These are phyloP conservation scores for Solanum sparsipilum DNA, from an alignment of 257 asterid genomes.

Conservation along the genomic window DNA sequence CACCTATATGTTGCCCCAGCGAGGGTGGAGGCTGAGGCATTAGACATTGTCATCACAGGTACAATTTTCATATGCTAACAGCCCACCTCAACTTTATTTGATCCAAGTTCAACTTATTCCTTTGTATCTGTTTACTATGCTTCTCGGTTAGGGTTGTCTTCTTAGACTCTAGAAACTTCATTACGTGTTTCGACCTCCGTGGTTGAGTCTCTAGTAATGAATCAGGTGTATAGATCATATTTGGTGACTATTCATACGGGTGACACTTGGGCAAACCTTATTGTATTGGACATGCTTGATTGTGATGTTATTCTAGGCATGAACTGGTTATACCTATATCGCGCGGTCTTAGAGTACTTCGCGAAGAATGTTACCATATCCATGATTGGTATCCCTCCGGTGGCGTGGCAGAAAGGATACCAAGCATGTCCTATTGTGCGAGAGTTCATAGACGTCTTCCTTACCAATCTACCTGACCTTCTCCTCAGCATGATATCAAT, in stretches of 20 bases:
- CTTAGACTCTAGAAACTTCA: not conserved
- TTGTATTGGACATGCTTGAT: not conserved
- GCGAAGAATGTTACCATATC: too few relatives aligned
- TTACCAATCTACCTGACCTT: too few relatives aligned
- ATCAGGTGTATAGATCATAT: not conserved
- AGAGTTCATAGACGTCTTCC: too few relatives aligned
- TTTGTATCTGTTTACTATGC: not conserved
- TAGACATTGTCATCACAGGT: not conserved
- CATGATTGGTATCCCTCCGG: too few relatives aligned
- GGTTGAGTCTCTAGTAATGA: not conserved
- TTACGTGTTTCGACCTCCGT: not conserved
- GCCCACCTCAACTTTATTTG: not conserved
- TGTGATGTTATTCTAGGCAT: not conserved
- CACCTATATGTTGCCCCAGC: not conserved
- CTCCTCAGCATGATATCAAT: too few relatives aligned
- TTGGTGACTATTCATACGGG: not conserved
- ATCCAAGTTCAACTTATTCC: not conserved
- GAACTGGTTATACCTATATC: too few relatives aligned
- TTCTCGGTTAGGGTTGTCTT: not conserved
- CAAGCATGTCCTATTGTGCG: too few relatives aligned
- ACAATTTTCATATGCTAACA: not conserved
- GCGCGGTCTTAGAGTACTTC: too few relatives aligned
- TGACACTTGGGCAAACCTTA: not conserved
- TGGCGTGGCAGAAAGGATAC: too few relatives aligned
- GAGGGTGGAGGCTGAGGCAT: not conserved